Percentiles rank a stretch among this genome's conserved stretches.
Conservation (phyloP, 2,329 filamentous ascomycete species). For the Fonsecaea monophora region DNA sequence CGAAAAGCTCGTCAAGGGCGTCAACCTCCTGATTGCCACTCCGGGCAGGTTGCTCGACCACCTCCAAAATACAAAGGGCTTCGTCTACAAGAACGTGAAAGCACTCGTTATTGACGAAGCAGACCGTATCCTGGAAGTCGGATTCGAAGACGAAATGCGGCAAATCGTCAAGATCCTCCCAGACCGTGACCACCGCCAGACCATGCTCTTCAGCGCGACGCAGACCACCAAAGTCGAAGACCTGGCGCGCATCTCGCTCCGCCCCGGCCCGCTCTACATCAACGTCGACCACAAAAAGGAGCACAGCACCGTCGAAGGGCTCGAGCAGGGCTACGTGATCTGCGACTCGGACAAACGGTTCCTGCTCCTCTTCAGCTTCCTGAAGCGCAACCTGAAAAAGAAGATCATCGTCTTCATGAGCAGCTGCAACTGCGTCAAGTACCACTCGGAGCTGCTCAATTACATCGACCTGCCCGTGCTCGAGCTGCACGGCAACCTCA, state of each 20-base stretch:
- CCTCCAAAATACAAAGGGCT: conserved; percentile 87
- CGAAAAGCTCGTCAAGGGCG: conserved; percentile 91
- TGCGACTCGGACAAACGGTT: conserved; percentile 95
- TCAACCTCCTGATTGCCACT: conserved; percentile 93
- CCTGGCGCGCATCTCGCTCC: conserved; percentile 88
- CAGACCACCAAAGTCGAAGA: conserved; percentile 99
- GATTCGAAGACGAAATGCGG: conserved; percentile 98
- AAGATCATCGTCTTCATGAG: conserved; percentile 98
- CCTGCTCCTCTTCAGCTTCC: conserved; percentile 89
- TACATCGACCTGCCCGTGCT: conserved; percentile 94
- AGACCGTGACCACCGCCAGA: conserved; percentile 79
- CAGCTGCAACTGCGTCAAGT: conserved; percentile 91
- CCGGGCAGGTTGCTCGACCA: conserved; percentile 93
- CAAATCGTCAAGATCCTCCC: conserved; percentile 95
- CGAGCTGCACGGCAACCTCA: conserved; percentile 91
- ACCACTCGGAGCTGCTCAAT: conserved; percentile 93
- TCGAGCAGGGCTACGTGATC: conserved; percentile 95
- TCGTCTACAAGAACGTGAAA: conserved; percentile 90
- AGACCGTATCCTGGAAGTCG: conserved; percentile 90
- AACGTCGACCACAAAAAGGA: conserved; percentile 92
- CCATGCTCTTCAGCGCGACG: conserved; percentile 97
- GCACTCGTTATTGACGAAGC: conserved; percentile 95
- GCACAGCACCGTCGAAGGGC: conserved; percentile 87
- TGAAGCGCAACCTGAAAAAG: conserved; percentile 90
- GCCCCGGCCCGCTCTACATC: conserved; percentile 91